These are phyloP conservation scores for Xylaria curta DNA, from an alignment of 495 filamentous ascomycete species.

Conservation along the genomic window DNA sequence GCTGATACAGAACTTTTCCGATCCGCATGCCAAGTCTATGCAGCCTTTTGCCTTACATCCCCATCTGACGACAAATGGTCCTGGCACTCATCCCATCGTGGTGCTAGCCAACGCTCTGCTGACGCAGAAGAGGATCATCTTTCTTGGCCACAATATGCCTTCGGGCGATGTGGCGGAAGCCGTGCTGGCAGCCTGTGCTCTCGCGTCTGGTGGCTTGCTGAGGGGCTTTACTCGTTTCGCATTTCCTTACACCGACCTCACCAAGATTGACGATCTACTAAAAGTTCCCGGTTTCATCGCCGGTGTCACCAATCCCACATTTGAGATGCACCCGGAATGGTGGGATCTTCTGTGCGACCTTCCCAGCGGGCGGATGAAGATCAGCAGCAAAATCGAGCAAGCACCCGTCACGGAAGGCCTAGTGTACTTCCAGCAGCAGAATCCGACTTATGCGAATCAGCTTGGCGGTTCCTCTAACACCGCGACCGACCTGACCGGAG, in stretches of 20 bases:
- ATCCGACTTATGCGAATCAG: conserved; percentile 59
- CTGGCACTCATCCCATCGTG: conserved; percentile 78
- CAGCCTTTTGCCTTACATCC: conserved; percentile 87
- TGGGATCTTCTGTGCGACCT: conserved; percentile 98
- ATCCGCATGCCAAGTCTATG: conserved; percentile 77
- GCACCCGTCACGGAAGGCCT: conserved; percentile 82
- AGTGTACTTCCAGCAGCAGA: conserved; percentile 83
- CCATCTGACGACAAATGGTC: conserved; percentile 90
- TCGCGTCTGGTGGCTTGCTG: conserved; percentile 93
- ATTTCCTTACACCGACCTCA: conserved; percentile 97
- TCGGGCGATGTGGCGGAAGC: conserved; percentile 95
- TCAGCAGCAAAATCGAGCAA: conserved; percentile 79
- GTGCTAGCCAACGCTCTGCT: conserved; percentile 82
- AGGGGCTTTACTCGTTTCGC: conserved; percentile 96
- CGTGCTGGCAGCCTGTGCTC: conserved; percentile 88
- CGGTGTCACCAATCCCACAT: conserved; percentile 95
- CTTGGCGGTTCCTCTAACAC: conserved; percentile 51
- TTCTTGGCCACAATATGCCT: conserved; percentile 92
- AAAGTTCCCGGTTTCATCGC: conserved; percentile 97
- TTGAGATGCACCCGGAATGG: conserved; percentile 94
- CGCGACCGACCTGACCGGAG: conserved; percentile 76
- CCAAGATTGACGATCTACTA: conserved; percentile 95
- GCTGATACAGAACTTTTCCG: conserved; percentile 90
- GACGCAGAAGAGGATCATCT: conserved; percentile 95
- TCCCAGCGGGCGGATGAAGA: conserved; percentile 89